phyloP scores from a whole-genome alignment of 768 basidiomycete genomes.

The Lyophyllum shimeji region DNA sequence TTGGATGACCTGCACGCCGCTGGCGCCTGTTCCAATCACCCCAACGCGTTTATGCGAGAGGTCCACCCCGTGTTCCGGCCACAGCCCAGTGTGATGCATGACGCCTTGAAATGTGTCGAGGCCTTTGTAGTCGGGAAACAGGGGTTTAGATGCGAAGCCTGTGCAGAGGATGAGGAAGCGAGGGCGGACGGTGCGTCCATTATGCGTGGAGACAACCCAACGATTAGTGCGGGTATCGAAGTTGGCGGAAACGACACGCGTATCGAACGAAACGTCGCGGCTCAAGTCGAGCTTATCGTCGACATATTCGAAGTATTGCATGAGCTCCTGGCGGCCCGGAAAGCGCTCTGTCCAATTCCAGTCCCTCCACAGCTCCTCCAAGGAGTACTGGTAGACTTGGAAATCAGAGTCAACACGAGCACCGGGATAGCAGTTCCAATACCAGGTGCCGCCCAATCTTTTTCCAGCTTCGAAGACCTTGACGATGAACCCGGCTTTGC shows the following conservation, averaged over 20 bases:
- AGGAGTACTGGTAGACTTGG: slow-evolving; percentile 22
- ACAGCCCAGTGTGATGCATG: slow-evolving; percentile 21
- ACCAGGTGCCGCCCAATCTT: slow-evolving; percentile 24
- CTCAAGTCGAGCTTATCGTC: slow-evolving; percentile 23
- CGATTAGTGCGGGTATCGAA: slow-evolving; percentile 18
- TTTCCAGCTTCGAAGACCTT: slow-evolving; percentile 21
- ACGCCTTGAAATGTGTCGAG: slow-evolving; percentile 23
- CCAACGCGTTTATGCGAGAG: slow-evolving; percentile 22
- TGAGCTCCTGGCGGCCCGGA: slow-evolving; percentile 17
- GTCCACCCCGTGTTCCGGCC: slow-evolving; percentile 22
- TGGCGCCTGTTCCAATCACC: slow-evolving; percentile 26
- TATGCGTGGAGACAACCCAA: slow-evolving; percentile 21
- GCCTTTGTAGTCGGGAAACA: slow-evolving; percentile 20
- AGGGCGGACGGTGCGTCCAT: slow-evolving; percentile 14
- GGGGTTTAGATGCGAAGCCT: slow-evolving; percentile 22
- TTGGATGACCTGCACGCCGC: slow-evolving; percentile 25
- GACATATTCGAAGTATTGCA: slow-evolving; percentile 22
- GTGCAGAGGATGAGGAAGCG: slow-evolving; percentile 23
- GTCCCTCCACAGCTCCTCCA: slow-evolving; percentile 25
- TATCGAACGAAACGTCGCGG: slow-evolving; percentile 22
- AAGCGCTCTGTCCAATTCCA: slow-evolving; percentile 20
- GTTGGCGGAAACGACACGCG: slow-evolving; percentile 19
- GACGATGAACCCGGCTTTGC: slow-evolving; percentile 17
- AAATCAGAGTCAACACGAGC: slow-evolving; percentile 25
- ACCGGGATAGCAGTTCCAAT: slow-evolving; percentile 28